Evolutionary conservation across 139 green algal genomes (phyloP).

Genomic region (Coccomyxa sp.): DNA sequence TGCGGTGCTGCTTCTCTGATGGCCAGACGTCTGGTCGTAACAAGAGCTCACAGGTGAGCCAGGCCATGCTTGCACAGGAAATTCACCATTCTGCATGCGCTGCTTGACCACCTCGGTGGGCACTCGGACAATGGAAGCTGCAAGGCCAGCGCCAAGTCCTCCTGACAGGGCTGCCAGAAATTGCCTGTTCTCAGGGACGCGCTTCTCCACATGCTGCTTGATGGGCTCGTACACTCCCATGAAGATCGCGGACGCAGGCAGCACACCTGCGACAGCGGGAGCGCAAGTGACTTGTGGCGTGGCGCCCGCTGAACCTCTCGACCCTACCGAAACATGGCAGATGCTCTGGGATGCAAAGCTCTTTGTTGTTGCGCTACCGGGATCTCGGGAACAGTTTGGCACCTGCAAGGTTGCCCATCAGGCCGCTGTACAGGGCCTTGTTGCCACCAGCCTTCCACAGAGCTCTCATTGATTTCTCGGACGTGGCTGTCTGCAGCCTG

Average conservation of each 20-base stretch:
- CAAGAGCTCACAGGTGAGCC: not conserved
- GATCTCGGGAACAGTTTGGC: too few species aligned
- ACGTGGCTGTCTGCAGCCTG: constrained; percentile 82
- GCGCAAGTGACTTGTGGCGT: too few species aligned
- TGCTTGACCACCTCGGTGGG: constrained; percentile 98
- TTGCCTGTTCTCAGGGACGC: constrained; percentile 34
- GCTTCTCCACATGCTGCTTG: constrained; percentile 57
- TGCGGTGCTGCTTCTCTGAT: too few species aligned
- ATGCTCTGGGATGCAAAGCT: too few species aligned
- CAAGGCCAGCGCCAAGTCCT: constrained; percentile 70
- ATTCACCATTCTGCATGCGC: constrained; percentile 85
- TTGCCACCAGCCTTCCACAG: constrained; percentile 71
- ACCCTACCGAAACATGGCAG: too few species aligned
- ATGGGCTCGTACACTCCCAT: constrained; percentile 92
- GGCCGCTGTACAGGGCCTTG: constrained; percentile 79
- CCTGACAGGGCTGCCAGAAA: constrained; percentile 52
- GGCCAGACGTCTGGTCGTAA: too few species aligned
- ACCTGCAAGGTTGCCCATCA: constrained; percentile 84
- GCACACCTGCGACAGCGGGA: too few species aligned
- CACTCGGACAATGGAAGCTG: constrained; percentile 84
- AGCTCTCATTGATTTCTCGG: constrained; percentile 68
- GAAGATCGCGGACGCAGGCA: constrained; percentile 89
- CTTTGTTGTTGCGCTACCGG: too few species aligned
- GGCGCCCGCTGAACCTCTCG: too few species aligned
- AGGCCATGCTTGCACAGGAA: not conserved